Evolutionary conservation across 495 filamentous ascomycete species (phyloP).

Genomic region (Halenospora varia): DNA sequence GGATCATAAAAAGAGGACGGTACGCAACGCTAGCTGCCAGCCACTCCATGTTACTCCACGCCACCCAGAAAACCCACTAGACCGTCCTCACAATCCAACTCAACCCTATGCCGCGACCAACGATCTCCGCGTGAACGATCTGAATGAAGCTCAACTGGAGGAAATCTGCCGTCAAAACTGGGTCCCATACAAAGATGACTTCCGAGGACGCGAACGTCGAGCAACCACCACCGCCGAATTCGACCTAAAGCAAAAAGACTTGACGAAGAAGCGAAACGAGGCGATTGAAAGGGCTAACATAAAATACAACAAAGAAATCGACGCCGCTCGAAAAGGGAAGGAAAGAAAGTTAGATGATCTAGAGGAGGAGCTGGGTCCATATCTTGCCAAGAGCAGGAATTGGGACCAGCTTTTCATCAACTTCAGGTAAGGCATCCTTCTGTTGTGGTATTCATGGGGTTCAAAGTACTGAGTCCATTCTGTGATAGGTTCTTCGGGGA

Average conservation of each 20-base stretch:
- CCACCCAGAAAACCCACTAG: neutral
- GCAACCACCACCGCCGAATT: neutral
- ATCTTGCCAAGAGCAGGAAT: neutral
- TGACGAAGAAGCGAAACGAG: neutral
- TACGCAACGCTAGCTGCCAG: neutral
- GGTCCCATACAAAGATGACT: neutral
- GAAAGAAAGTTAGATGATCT: neutral
- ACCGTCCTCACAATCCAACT: neutral
- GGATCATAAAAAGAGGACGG: neutral
- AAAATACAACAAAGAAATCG: neutral
- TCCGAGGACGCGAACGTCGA: neutral
- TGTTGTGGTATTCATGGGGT: too few species aligned
- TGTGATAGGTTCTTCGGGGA: neutral
- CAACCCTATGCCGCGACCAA: neutral
- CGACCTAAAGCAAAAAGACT: neutral
- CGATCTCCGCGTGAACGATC: neutral
- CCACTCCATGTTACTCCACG: neutral
- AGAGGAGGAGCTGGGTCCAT: neutral
- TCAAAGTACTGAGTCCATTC: too few species aligned
- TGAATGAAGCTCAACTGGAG: neutral
- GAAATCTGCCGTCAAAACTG: neutral
- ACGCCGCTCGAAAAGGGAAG: neutral
- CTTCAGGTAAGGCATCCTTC: conserved; percentile 31
- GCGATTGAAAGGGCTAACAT: neutral
- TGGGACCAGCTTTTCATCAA: conserved; percentile 24